These are phyloP conservation scores for Rugonectria rugulosa DNA, from an alignment of 2,329 filamentous ascomycete genomes.

Conservation along the genomic window DNA sequence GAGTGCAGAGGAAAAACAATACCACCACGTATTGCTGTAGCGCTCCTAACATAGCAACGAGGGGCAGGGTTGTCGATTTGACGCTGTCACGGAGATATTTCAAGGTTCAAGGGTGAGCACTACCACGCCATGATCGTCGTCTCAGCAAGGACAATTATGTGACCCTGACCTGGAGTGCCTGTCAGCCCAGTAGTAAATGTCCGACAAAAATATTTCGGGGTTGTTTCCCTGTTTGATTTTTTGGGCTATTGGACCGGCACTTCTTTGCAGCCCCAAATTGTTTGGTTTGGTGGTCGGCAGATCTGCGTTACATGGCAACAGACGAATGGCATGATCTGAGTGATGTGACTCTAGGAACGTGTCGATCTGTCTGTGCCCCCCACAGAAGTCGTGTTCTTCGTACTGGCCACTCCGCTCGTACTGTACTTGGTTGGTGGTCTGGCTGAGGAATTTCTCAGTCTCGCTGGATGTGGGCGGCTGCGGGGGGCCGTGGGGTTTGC, in stretches of 20 bases:
- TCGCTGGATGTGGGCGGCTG: too few species aligned
- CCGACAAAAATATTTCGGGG: slow-evolving; percentile 4
- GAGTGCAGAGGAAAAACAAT: not conserved
- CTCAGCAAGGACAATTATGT: not conserved
- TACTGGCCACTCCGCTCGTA: too few species aligned
- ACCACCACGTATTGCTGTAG: not conserved
- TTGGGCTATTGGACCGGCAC: slow-evolving; percentile 10
- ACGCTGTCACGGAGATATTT: slow-evolving; percentile 1
- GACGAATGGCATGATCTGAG: slow-evolving; percentile 11
- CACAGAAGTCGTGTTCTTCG: slow-evolving; percentile 3
- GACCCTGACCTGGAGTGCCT: slow-evolving; percentile 13
- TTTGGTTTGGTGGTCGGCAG: slow-evolving; percentile 2
- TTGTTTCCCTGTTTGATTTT: not conserved
- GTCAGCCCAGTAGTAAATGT: slow-evolving; percentile 18
- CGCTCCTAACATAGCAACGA: too few species aligned
- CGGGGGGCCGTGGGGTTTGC: too few species aligned
- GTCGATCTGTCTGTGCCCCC: slow-evolving; percentile 12
- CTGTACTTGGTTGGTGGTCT: too few species aligned
- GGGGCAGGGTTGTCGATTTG: not conserved
- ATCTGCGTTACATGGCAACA: slow-evolving; percentile 3
- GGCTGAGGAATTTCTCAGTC: too few species aligned
- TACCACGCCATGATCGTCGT: not conserved
- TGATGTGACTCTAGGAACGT: slow-evolving; percentile 3
- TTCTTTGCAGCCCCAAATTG: not conserved
- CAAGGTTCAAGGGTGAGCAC: slow-evolving; percentile 13